A percentile compares a stretch with the other conserved stretches of the same genome.
Conservation (phyloP, 2,329 filamentous ascomycete genomes). For the Monosporascus sp. region DNA sequence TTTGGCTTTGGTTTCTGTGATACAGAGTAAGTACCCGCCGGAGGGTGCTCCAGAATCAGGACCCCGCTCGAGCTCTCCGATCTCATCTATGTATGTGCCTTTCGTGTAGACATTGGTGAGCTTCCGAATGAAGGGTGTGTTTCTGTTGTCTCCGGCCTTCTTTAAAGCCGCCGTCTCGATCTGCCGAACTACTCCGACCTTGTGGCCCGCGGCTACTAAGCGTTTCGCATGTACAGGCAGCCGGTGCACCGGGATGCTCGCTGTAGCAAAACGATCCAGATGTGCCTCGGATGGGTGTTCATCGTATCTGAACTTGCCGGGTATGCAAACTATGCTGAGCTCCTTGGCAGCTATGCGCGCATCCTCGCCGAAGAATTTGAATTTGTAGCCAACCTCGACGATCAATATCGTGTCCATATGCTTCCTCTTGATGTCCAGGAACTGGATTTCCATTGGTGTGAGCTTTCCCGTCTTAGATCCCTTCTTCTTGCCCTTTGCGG, state of each 20-base stretch:
- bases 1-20: slow-evolving; percentile 80
- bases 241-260: slow-evolving; percentile 89
- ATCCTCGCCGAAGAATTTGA: slow-evolving; percentile 94
- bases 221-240: slow-evolving; percentile 91
- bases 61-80: slow-evolving; percentile 66
- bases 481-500: slow-evolving; percentile 58
- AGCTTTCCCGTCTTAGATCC: slow-evolving; percentile 68
- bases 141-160: slow-evolving; percentile 89
- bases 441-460: slow-evolving; percentile 90
- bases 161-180: slow-evolving; percentile 94
- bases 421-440: slow-evolving; percentile 88
- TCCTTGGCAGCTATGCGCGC: slow-evolving; percentile 84
- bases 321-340: slow-evolving; percentile 92
- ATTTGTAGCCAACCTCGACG: slow-evolving; percentile 97
- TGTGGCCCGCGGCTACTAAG: slow-evolving; percentile 85
- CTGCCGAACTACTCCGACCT: slow-evolving; percentile 92
- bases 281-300: slow-evolving; percentile 93
- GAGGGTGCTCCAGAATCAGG: slow-evolving; percentile 46
- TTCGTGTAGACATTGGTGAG: slow-evolving; percentile 97
- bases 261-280: slow-evolving; percentile 85
- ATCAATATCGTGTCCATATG: slow-evolving; percentile 87
- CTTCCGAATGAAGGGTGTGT: slow-evolving; percentile 84
- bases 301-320: slow-evolving; percentile 90
- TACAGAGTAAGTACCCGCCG: slow-evolving; percentile 86
- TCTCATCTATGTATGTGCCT: slow-evolving; percentile 93